Evolutionary conservation across 345 rosid species (phyloP), one percentile per base, ranked within the genome.

Genomic region (Atalantia buxifolia): DNA sequence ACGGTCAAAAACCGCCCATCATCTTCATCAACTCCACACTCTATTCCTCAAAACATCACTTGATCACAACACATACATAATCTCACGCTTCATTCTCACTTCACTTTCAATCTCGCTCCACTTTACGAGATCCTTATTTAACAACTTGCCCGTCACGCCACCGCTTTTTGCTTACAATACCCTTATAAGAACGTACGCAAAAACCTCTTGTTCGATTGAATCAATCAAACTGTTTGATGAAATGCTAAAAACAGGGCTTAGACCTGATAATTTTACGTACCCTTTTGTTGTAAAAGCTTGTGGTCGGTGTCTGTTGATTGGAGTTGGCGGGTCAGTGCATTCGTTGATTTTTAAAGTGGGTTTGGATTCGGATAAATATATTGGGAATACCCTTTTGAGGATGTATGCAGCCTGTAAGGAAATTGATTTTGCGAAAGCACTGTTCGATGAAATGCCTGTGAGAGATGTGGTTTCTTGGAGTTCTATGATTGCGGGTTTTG

Each of bases 401-500:
- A 84, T 81, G 78, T 89, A 81, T 38, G 83, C 82, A 2, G 84
- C 77, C 9, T 77, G 77, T 45, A 80, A 82, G 22, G 62, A 74
- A 67, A 81, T 87, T 75, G 80, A 63, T 59, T 33, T 75, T 50
- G 88, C 92, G 12, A 79, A 71, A 65, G 33, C 59, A 35, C 28
- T 83, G 74, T 89, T 89, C 36, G 78, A 83, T 62, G 82, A 60
- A 75, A 87, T 84, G 85, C 53, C 86, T 31, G 57, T 38, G 14
- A 80, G 86, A 80, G 89, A 89, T 71, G 83, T 83, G 55, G 88
- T 83, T 2, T 82, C 92, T 22, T 89, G 90, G 90, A 87, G 87
- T 64, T 86, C 90, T 13, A 66, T 89, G 87, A 83, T 89, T 77
- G 88, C 89, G 1, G 89, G 82, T 31, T 89, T 79, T 78, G 76